Base-by-base conservation (phyloP, 148 eudicot genomes). In the Tetragonia tetragonoides region DNA sequence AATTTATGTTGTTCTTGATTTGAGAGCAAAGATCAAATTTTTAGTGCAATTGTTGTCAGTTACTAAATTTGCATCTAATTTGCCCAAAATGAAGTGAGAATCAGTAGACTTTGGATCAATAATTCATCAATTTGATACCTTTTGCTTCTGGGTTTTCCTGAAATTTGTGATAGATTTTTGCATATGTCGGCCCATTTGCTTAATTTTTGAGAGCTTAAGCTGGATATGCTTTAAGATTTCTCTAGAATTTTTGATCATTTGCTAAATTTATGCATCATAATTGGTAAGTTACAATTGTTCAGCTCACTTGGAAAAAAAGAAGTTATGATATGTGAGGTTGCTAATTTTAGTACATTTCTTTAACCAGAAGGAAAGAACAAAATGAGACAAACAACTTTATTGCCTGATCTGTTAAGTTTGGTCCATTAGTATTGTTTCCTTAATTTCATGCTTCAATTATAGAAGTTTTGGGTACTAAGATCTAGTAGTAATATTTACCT, bases 111-210 rank as follows among this genome's bases (percentile, higher is more conserved):
- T 23, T 67, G n/a, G n/a, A 40, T 59, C 15, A n/a, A n/a, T n/a
- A n/a, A n/a, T n/a, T n/a, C n/a, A n/a, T n/a, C n/a, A 44, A 56
- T 66, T 42, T n/a, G 53, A 14, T 72, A n/a, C 4, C 40, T 44
- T 77, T 57, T 56, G 67, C 28, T 71, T 81, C 38, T 81, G 84
- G 77, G 80, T 57, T 10, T 66, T 44, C 15, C 39, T 63, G 70
- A 23, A 56, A 34, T 68, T 41, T 77, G 80, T 60, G 73, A 49
- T 20, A 53, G 44, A 18, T 69, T 77, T 77, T 77, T 46, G 16
- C 34, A 20, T 51, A 41, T 44, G 6, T 59, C 21, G 18, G 37
- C 67, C 41, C 21, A n/a, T 16, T n/a, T 56, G 17, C 3, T 38
- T 42, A 8, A 16, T 59, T 61, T 21, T 51, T 34, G 70, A 49